These are phyloP conservation scores for Ceratocystis eucalypticola DNA, from an alignment of 2,329 filamentous ascomycete genomes.

Conservation along the genomic window DNA sequence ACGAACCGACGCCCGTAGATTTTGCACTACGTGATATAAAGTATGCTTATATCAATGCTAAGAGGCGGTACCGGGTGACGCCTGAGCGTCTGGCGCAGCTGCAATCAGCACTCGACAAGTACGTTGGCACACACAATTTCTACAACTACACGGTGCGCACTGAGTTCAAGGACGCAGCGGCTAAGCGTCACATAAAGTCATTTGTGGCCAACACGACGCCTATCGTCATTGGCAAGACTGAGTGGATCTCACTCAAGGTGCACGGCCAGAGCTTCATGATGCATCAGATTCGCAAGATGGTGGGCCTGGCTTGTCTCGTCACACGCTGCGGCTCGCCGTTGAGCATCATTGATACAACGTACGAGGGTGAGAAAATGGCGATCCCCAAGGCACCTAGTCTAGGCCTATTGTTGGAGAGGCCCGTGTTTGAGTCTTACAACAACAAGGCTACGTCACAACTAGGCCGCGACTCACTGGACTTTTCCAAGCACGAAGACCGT, in stretches of 20 bases:
- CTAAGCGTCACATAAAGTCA: conserved; percentile 83
- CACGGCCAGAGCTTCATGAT: conserved; percentile 99
- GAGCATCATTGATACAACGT: conserved; percentile 58
- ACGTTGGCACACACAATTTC: conserved; percentile 77
- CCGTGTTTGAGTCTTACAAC: conserved; percentile 87
- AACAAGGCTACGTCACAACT: conserved; percentile 50
- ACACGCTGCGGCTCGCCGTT: conserved; percentile 71
- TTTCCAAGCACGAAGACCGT: conserved; percentile 60
- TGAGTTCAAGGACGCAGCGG: conserved; percentile 61
- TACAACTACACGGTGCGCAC: conserved; percentile 98
- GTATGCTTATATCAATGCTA: conserved; percentile 65
- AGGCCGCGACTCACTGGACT: conserved; percentile 59
- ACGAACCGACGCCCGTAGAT: conserved; percentile 38
- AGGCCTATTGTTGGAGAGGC: conserved; percentile 75
- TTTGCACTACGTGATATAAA: conserved; percentile 57
- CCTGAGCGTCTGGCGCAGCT: conserved; percentile 57
- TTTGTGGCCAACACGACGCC: conserved; percentile 66
- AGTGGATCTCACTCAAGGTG: conserved; percentile 92
- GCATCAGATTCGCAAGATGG: conserved; percentile 99
- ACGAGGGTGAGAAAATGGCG: conserved; percentile 57
- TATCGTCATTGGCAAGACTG: conserved; percentile 76
- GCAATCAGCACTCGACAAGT: conserved; percentile 59
- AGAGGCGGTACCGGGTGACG: conserved; percentile 72
- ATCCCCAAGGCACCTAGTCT: conserved; percentile 91
- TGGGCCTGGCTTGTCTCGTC: conserved; percentile 75